Evolutionary conservation across 2,329 filamentous ascomycete genomes (phyloP).

Genomic region (Sporothrix dimorphospora): DNA sequence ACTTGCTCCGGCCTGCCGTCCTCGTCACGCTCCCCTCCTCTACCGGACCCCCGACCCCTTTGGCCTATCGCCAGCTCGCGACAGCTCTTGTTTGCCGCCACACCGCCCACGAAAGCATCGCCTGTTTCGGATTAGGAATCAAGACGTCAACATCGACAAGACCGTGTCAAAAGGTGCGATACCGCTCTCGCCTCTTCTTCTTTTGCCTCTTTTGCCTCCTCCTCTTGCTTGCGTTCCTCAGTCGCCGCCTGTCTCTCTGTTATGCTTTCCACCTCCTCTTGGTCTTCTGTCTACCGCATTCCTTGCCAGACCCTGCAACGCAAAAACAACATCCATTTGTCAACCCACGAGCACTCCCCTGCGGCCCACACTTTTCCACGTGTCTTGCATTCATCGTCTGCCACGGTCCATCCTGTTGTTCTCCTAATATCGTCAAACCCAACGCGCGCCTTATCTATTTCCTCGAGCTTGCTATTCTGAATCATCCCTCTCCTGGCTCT

Average conservation of each 20-base stretch:
- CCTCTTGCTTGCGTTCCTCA: background rate
- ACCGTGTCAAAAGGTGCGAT: conserved; percentile 16
- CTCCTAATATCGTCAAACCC: background rate
- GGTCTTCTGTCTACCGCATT: background rate
- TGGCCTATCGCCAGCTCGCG: background rate
- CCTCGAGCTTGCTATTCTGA: background rate
- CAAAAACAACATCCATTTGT: conserved; percentile 11
- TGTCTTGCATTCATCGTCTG: conserved; percentile 11
- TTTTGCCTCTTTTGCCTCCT: background rate
- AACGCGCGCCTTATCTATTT: background rate
- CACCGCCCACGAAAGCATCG: conserved; percentile 14
- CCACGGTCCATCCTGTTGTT: background rate
- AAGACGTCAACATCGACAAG: background rate
- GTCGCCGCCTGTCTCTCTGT: background rate
- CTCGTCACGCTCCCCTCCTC: background rate
- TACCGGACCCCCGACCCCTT: background rate
- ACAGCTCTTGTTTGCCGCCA: background rate
- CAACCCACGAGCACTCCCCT: background rate
- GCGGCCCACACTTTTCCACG: conserved; percentile 17
- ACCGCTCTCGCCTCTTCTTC: background rate
- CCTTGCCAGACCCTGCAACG: background rate
- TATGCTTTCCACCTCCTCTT: background rate
- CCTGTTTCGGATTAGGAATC: conserved; percentile 5
- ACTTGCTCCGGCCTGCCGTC: background rate
- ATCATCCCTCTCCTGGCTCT: background rate